Evolutionary conservation across 2,329 filamentous ascomycete species (phyloP).

Genomic region (Penicillium occitanis): DNA sequence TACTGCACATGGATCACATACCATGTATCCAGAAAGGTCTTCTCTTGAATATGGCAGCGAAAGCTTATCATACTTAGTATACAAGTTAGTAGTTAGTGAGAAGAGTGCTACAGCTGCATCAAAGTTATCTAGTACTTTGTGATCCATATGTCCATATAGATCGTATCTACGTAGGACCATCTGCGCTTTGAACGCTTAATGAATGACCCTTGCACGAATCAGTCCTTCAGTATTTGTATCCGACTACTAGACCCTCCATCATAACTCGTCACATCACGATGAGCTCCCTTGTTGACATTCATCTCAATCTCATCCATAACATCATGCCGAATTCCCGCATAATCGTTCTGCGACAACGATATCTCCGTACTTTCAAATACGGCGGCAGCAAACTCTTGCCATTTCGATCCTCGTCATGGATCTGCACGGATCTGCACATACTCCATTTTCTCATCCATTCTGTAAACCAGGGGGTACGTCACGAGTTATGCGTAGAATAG

Average conservation of each 20-base stretch:
- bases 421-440: slow-evolving; percentile 6
- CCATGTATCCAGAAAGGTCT: not conserved
- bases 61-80: not conserved
- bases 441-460: not conserved
- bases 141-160: not conserved
- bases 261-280: not conserved
- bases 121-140: not conserved
- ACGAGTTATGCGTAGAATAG: not conserved
- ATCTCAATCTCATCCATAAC: not conserved
- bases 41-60: not conserved
- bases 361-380: slow-evolving; percentile 5
- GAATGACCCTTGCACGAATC: not conserved
- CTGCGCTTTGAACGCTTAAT: not conserved
- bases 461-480: not conserved
- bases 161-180: not conserved
- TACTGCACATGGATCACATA: not conserved
- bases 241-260: not conserved
- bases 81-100: not conserved
- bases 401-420: not conserved
- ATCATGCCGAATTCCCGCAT: not conserved
- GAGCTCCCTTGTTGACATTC: not conserved
- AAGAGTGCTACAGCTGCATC: not conserved
- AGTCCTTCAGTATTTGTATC: not conserved
- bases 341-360: not conserved
- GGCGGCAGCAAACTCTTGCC: slow-evolving; percentile 1